Evolutionary conservation across 805 yeast species (phyloP).

Genomic region (Isabelozyma rhagii): DNA sequence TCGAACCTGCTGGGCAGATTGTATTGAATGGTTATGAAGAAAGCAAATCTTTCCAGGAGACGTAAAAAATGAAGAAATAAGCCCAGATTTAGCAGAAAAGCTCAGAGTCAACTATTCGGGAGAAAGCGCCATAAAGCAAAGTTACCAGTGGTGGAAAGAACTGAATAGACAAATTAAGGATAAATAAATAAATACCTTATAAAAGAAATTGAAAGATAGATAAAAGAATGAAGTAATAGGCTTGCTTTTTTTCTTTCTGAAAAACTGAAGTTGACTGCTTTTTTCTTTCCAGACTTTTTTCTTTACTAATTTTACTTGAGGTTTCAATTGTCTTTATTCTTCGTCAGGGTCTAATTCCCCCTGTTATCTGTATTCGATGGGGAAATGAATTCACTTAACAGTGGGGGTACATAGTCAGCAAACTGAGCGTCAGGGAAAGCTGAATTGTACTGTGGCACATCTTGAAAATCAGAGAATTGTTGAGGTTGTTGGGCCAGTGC

Average conservation of each 20-base stretch:
- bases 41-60: too few species aligned
- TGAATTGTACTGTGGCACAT: neutral
- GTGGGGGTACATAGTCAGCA: neutral
- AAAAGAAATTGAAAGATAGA: too few species aligned
- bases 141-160: neutral
- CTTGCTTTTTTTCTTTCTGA: neutral
- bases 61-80: neutral
- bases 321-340: neutral
- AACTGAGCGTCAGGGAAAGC: neutral
- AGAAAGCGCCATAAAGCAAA: neutral
- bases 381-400: constrained; percentile 7
- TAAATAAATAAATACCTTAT: neutral
- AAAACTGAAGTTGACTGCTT: neutral
- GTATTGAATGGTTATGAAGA: neutral
- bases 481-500: neutral
- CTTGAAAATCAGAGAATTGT: constrained; percentile 1
- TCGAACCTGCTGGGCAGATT: neutral
- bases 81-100: neutral
- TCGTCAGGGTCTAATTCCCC: neutral
- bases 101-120: neutral
- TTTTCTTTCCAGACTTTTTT: neutral
- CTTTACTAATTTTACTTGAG: neutral
- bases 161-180: neutral
- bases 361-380: neutral
- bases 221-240: neutral